phyloP scores from a whole-genome alignment of 139 green algal species.

The Zygnema circumcarinatum region DNA sequence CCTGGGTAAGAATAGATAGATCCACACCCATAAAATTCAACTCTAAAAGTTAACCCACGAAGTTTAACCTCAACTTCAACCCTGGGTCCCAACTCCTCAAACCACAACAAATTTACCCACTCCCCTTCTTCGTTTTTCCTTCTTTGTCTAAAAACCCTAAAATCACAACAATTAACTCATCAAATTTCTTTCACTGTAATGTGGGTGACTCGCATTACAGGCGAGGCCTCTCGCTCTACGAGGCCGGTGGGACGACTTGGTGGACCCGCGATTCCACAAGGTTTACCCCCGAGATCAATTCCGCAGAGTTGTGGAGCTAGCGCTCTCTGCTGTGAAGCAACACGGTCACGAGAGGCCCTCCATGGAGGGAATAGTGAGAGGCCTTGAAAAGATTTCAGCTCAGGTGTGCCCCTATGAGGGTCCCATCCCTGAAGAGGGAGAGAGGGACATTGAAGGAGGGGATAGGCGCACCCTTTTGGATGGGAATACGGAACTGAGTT shows the following conservation, averaged over 20 bases:
- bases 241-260: conserved; percentile 14
- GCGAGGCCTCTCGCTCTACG: background rate
- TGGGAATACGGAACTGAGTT: background rate
- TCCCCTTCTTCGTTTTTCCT: no score
- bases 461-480: background rate
- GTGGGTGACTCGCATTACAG: background rate
- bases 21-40: no score
- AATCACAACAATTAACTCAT: background rate
- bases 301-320: conserved; percentile 31
- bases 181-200: background rate
- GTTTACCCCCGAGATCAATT: conserved; percentile 16
- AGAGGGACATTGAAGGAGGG: background rate
- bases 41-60: no score
- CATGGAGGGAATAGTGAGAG: conserved; percentile 36
- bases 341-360: conserved; percentile 10
- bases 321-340: conserved; percentile 28
- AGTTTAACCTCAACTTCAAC: background rate
- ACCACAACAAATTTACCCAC: no score
- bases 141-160: background rate
- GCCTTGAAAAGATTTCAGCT: background rate
- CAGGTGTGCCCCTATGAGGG: background rate
- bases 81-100: background rate
- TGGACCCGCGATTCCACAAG: conserved; percentile 22
- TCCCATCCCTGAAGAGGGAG: background rate
- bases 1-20: conserved; percentile 1